Evolutionary conservation across 2,329 filamentous ascomycete species (phyloP).

Genomic region (Colletotrichum sp.): DNA sequence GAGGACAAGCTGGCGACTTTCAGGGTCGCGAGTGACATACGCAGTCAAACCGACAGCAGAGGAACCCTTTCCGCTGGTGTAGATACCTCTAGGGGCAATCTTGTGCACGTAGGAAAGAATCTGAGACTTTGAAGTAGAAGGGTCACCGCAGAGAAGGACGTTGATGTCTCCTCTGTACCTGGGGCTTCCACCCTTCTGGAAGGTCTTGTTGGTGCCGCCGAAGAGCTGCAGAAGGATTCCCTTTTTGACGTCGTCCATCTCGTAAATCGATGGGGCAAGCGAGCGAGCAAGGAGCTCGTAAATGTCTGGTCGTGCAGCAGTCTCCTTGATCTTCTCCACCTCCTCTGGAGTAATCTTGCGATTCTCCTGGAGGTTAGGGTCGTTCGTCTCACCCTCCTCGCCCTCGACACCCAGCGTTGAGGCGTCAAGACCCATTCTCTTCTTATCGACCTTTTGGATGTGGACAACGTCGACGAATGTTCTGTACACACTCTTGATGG

Average conservation of each 20-base stretch:
- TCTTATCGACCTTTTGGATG: conserved; percentile 95
- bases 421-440: conserved; percentile 87
- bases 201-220: conserved; percentile 96
- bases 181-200: conserved; percentile 93
- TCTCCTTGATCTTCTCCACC: conserved; percentile 84
- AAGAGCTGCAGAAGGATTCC: conserved; percentile 96
- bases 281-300: conserved; percentile 93
- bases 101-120: conserved; percentile 94
- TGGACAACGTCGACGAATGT: conserved; percentile 96
- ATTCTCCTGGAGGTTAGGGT: conserved; percentile 81
- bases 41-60: conserved; percentile 83
- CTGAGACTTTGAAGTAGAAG: conserved; percentile 96
- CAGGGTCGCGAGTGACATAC: conserved; percentile 80
- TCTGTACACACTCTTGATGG: conserved; percentile 95
- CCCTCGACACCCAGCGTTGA: conserved; percentile 87
- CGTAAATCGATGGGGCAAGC: conserved; percentile 92
- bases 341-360: conserved; percentile 86
- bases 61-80: conserved; percentile 82
- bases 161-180: conserved; percentile 98
- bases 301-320: conserved; percentile 80
- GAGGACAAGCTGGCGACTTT: conserved; percentile 79
- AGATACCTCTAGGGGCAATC: conserved; percentile 88
- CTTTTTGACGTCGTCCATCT: conserved; percentile 99
- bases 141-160: conserved; percentile 93
- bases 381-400: conserved; percentile 65